Evolutionary conservation across 148 eudicot species (phyloP).

Genomic region (Rheum nobile): DNA sequence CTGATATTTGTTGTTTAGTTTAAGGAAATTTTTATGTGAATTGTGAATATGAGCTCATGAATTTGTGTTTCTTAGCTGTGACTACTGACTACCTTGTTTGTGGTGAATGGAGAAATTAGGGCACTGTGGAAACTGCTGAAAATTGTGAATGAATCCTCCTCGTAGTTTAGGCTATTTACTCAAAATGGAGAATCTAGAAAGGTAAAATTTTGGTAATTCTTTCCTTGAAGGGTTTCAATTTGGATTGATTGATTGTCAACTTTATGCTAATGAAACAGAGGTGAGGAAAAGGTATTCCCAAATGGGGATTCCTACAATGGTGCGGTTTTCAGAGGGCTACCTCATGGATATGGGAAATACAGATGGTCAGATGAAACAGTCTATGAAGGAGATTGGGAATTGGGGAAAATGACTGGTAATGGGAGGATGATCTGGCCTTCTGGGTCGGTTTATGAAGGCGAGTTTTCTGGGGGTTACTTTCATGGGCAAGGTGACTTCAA

Average conservation of each 20-base stretch:
- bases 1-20: not conserved
- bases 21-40: not conserved
- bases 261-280: not conserved
- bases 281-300: conserved; percentile 19
- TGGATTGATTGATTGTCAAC: not conserved
- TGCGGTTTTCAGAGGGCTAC: conserved; percentile 35
- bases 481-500: conserved; percentile 71
- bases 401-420: conserved; percentile 81
- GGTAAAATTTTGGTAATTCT: too few species aligned
- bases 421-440: conserved; percentile 69
- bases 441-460: conserved; percentile 64
- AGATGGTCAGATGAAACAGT: conserved; percentile 76
- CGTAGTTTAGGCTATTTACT: not conserved
- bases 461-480: conserved; percentile 78
- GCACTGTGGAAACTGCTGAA: not conserved
- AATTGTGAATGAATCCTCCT: not conserved
- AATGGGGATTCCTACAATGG: conserved; percentile 72
- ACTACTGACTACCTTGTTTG: not conserved
- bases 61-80: not conserved
- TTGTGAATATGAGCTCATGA: not conserved
- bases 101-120: not conserved
- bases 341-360: conserved; percentile 85
- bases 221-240: too few species aligned
- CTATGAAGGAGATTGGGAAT: conserved; percentile 83
- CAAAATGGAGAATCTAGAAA: not conserved